Evolutionary conservation across 768 basidiomycete species (phyloP).

Genomic region (Podaxis carcinomalis): DNA sequence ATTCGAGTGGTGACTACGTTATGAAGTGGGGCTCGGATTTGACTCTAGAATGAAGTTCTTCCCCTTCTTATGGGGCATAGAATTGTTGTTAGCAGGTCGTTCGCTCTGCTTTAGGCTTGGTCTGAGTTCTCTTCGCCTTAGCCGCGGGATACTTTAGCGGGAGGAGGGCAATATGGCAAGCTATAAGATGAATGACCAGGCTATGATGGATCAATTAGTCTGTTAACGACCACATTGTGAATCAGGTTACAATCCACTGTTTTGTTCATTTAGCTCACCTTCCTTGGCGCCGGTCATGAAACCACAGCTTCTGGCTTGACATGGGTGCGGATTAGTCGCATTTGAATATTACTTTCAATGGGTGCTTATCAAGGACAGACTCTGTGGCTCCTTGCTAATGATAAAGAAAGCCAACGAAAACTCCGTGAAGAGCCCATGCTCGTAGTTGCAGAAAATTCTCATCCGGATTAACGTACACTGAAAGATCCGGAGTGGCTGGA

Average conservation of each 20-base stretch:
- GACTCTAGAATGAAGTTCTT: background rate
- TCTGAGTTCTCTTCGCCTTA: too few relatives aligned
- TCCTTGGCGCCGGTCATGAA: conserved; percentile 43
- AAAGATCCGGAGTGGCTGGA: conserved; percentile 35
- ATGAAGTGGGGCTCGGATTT: background rate
- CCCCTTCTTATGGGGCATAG: background rate
- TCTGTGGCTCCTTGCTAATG: too few relatives aligned
- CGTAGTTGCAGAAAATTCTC: too few relatives aligned
- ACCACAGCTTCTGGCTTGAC: conserved; percentile 43
- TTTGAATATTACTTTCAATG: conserved; percentile 13
- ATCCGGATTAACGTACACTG: too few relatives aligned
- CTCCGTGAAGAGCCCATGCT: too few relatives aligned
- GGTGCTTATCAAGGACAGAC: too few relatives aligned
- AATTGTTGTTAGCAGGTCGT: background rate
- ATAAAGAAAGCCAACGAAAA: too few relatives aligned
- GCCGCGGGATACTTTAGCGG: too few relatives aligned
- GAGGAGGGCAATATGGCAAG: conserved; percentile 17
- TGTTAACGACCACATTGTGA: background rate
- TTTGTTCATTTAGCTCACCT: conserved; percentile 32
- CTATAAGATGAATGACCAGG: conserved; percentile 31
- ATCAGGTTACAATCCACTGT: background rate
- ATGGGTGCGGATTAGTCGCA: conserved; percentile 33
- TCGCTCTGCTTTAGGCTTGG: too few relatives aligned
- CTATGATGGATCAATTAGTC: conserved; percentile 38
- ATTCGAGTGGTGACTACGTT: too few relatives aligned